Base-by-base conservation (phyloP, 768 basidiomycete genomes). In the Epithele typhae region DNA sequence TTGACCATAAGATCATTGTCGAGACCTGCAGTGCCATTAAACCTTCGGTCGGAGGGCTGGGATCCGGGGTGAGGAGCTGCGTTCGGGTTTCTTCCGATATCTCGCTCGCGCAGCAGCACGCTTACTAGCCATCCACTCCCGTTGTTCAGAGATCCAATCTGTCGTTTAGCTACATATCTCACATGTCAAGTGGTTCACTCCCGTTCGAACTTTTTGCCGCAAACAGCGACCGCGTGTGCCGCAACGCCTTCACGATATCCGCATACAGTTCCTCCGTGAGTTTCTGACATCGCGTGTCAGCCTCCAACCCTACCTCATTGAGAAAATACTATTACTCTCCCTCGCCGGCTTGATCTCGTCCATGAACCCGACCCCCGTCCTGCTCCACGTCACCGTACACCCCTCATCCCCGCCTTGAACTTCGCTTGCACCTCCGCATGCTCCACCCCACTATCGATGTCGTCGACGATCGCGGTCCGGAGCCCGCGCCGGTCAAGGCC, bases 301-400 rank as follows among this genome's bases (percentile, higher is more conserved):
- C 7, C 14, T 30, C 14, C 7, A 30, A 7, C 27, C 7, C 7
- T 7, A 14, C 27, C 14, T 7, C 7, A 7, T 7, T 7, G 7
- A 14, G 14, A 14, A 30, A 30, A 30, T 7, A 7, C n/a, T n/a
- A n/a, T n/a, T n/a, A n/a, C n/a, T n/a, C n/a, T 74, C 74, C 61
- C 62, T 62, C 12, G 70, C 71, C 4, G 62, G 52, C 44, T 65
- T 66, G 52, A 74, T 68, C 39, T 68, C 64, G 18, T 70, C 67
- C 65, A 86, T 75, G 40, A 79, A 66, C 11, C 75, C 80, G 22
- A 86, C 76, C 14, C 82, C 78, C 33, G 76, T 72, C 35, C 86
- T 86, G 12, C 83, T 77, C 87, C 87, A 89, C 11, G 80, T 73
- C 3, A 84, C 63, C 48, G 79, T 71, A 43, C 45, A 45, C 24